These are phyloP conservation scores for Peronospora farinosa DNA, from an alignment of 352 stramenopile genomes.

Conservation along the genomic window DNA sequence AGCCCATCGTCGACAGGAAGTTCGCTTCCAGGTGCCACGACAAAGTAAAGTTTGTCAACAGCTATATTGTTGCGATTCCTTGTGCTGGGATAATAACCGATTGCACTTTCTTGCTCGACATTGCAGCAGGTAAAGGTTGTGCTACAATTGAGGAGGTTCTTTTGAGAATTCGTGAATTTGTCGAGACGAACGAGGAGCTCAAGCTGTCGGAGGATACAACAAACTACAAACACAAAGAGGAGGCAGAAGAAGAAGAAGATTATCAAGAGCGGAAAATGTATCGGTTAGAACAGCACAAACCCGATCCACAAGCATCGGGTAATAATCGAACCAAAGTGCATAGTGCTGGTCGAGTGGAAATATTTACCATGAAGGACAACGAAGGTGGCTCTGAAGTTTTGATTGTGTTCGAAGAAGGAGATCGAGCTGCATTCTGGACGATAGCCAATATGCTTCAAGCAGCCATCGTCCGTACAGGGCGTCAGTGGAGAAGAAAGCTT, in stretches of 20 bases:
- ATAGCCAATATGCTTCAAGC: conserved; percentile 51
- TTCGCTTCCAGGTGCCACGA: conserved; percentile 45
- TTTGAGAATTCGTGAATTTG: conserved; percentile 39
- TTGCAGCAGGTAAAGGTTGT: conserved; percentile 29
- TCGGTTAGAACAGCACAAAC: conserved; percentile 13
- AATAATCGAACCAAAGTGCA: conserved; percentile 2
- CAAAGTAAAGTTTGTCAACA: conserved; percentile 15
- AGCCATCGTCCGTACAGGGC: conserved; percentile 48
- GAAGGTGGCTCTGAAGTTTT: conserved; percentile 32
- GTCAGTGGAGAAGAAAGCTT: conserved; percentile 56
- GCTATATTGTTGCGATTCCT: neutral
- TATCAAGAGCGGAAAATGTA: conserved; percentile 11
- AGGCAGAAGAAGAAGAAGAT: conserved; percentile 2
- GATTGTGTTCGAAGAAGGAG: conserved; percentile 44
- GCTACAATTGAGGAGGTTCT: conserved; percentile 35
- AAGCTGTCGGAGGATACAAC: conserved; percentile 14
- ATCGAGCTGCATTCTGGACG: conserved; percentile 61
- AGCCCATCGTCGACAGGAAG: conserved; percentile 44
- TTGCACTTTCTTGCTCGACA: conserved; percentile 2
- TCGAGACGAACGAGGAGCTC: conserved; percentile 14
- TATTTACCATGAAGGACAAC: conserved; percentile 15
- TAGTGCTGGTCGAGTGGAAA: conserved; percentile 33
- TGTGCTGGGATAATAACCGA: conserved; percentile 1
- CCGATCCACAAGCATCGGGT: conserved; percentile 1
- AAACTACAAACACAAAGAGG: conserved; percentile 7